Conservation (phyloP, 352 stramenopile genomes). For the Hyaloperonospora arabidopsidis region DNA sequence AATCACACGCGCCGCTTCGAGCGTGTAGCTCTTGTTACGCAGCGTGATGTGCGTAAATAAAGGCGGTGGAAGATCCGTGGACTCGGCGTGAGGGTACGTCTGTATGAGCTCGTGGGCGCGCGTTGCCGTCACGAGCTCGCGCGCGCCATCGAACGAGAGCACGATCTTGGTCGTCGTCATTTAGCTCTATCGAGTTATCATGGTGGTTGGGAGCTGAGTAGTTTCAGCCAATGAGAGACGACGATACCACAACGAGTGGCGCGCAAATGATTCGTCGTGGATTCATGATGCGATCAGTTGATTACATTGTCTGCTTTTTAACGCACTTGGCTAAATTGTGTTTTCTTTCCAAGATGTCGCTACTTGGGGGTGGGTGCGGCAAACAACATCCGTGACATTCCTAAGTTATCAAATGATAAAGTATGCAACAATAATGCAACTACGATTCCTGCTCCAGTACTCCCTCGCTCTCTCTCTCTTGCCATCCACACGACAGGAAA, state of each 20-base stretch:
- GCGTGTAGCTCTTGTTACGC: constrained; percentile 85
- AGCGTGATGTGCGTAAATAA: constrained; percentile 77
- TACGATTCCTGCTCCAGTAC: constrained; percentile 19
- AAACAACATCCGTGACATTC: constrained; percentile 17
- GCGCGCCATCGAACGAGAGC: constrained; percentile 65
- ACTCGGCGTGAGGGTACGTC: constrained; percentile 33
- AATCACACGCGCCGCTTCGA: constrained; percentile 68
- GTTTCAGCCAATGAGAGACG: too few species aligned
- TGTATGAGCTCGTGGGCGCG: constrained; percentile 62
- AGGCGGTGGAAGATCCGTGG: constrained; percentile 8
- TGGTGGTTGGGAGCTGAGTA: background rate
- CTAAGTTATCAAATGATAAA: constrained; percentile 32
- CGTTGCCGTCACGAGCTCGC: constrained; percentile 68
- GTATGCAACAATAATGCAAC: constrained; percentile 26
- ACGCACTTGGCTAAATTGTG: too few species aligned
- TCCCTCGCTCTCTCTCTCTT: constrained; percentile 6
- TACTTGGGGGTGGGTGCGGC: too few species aligned
- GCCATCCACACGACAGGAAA: constrained; percentile 6
- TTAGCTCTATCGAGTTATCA: background rate
- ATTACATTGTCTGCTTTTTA: too few species aligned
- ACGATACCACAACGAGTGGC: too few species aligned
- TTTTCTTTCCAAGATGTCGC: too few species aligned
- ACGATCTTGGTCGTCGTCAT: constrained; percentile 29
- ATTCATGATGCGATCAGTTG: too few species aligned
- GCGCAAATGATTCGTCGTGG: too few species aligned